phyloP scores from a whole-genome alignment of 139 green algal species.

The Trebouxia sp. region DNA sequence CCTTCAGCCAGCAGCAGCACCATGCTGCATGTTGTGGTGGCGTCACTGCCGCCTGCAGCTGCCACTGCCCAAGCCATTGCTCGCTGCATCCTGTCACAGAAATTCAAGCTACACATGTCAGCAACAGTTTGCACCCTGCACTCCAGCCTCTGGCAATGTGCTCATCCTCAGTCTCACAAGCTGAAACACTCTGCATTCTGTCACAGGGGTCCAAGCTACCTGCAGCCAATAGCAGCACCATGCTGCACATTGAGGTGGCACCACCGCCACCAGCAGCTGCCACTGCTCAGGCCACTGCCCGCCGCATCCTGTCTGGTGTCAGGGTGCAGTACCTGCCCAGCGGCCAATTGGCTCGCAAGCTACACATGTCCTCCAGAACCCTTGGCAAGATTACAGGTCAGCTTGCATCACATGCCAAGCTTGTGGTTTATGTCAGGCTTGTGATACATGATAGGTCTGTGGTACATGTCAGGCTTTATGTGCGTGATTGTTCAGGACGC shows the following conservation, averaged over 20 bases:
- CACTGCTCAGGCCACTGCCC: slow-evolving; percentile 37
- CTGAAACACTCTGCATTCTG: not conserved
- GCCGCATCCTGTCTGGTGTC: slow-evolving; percentile 42
- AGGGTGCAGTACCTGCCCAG: slow-evolving; percentile 57
- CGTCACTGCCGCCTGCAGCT: too few species aligned
- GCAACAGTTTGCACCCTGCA: too few species aligned
- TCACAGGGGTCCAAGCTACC: slow-evolving; percentile 13
- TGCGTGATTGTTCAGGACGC: too few species aligned
- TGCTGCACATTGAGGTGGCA: slow-evolving; percentile 45
- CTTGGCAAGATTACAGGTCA: slow-evolving; percentile 69
- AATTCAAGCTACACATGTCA: slow-evolving; percentile 52
- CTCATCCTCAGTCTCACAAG: not conserved
- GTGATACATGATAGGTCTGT: not conserved
- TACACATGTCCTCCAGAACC: slow-evolving; percentile 59
- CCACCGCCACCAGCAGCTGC: slow-evolving; percentile 34
- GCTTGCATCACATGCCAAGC: too few species aligned
- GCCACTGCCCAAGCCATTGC: too few species aligned
- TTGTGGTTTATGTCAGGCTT: not conserved
- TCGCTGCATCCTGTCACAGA: too few species aligned
- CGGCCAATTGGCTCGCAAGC: slow-evolving; percentile 44
- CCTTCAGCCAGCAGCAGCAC: too few species aligned
- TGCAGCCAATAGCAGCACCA: not conserved
- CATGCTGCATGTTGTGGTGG: too few species aligned
- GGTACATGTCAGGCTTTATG: not conserved
- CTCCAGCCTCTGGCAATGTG: too few species aligned